Percentiles rank a stretch among this genome's conserved stretches.
Conservation (phyloP, 306 rosid genomes). For the Astragalus glycyphyllos region DNA sequence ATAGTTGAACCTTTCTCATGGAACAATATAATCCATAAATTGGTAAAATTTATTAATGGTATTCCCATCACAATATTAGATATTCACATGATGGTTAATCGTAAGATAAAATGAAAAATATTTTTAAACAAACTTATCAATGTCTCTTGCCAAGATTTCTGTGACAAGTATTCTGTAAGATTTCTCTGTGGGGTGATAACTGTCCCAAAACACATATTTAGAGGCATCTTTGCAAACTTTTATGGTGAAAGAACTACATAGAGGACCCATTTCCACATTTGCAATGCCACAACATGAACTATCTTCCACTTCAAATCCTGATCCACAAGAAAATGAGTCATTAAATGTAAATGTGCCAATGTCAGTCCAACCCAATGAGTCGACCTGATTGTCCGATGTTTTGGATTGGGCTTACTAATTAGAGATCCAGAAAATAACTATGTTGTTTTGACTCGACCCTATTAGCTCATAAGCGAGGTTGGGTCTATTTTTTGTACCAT, state of each 20-base stretch:
- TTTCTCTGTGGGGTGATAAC: slow-evolving; percentile 61
- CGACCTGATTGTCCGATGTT: no score
- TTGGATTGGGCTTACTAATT: no score
- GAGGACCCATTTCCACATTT: slow-evolving; percentile 48
- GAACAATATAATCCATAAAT: slow-evolving; percentile 15
- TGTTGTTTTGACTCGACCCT: no score
- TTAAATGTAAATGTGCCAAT: neutral
- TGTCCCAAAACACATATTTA: slow-evolving; percentile 71
- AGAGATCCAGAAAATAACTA: no score
- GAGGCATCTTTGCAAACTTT: slow-evolving; percentile 48
- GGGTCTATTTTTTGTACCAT: no score
- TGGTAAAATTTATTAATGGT: neutral
- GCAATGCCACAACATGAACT: slow-evolving; percentile 66
- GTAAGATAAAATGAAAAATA: neutral
- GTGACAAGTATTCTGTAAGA: slow-evolving; percentile 31
- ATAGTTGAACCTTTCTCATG: slow-evolving; percentile 13
- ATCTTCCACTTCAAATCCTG: slow-evolving; percentile 58
- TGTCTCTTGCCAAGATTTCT: neutral
- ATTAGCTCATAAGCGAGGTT: no score
- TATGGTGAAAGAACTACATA: slow-evolving; percentile 43
- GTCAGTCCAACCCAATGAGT: no score
- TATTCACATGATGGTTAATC: slow-evolving; percentile 7
- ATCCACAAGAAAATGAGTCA: slow-evolving; percentile 29
- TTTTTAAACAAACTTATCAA: slow-evolving; percentile 46
- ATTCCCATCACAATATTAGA: slow-evolving; percentile 10